A percentile compares a stretch with the other conserved stretches of the same genome.
phyloP scores from a whole-genome alignment of 2,329 filamentous ascomycete species.

The Corniculantispora saksenae region DNA sequence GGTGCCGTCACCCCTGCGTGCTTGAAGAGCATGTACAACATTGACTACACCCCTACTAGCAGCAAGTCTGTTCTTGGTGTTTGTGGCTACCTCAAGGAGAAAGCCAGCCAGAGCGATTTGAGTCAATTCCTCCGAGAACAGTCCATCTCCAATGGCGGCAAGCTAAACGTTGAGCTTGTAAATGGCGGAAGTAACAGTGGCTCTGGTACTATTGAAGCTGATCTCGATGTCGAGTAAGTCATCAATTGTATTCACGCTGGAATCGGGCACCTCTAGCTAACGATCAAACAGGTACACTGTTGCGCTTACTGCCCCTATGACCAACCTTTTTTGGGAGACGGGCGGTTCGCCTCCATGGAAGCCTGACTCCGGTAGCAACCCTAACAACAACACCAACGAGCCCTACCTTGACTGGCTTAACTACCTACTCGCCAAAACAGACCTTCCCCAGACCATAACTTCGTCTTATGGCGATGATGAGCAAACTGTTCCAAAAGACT shows the following conservation, averaged over 20 bases:
- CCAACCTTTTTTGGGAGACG: slow-evolving; percentile 16
- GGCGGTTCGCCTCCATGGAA: slow-evolving; percentile 15
- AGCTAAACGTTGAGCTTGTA: slow-evolving; percentile 8
- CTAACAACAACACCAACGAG: slow-evolving; percentile 19
- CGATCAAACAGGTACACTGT: slow-evolving; percentile 4
- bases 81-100: slow-evolving; percentile 8
- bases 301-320: slow-evolving; percentile 8
- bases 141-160: background rate
- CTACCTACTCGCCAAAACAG: slow-evolving; percentile 8
- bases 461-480: slow-evolving; percentile 19
- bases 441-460: slow-evolving; percentile 13
- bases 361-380: slow-evolving; percentile 4
- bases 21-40: slow-evolving; percentile 9
- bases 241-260: background rate
- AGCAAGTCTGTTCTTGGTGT: slow-evolving; percentile 13
- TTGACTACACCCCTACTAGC: slow-evolving; percentile 11
- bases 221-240: slow-evolving; percentile 10
- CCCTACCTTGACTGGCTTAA: slow-evolving; percentile 19
- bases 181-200: slow-evolving; percentile 1
- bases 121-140: slow-evolving; percentile 3
- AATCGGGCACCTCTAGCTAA: background rate
- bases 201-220: slow-evolving; percentile 10
- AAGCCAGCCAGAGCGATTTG: slow-evolving; percentile 5
- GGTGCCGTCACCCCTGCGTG: slow-evolving; percentile 3
- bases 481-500: slow-evolving; percentile 12